These are phyloP conservation scores for Annulohypoxylon maeteangense DNA, from an alignment of 495 filamentous ascomycete species.

Conservation along the genomic window DNA sequence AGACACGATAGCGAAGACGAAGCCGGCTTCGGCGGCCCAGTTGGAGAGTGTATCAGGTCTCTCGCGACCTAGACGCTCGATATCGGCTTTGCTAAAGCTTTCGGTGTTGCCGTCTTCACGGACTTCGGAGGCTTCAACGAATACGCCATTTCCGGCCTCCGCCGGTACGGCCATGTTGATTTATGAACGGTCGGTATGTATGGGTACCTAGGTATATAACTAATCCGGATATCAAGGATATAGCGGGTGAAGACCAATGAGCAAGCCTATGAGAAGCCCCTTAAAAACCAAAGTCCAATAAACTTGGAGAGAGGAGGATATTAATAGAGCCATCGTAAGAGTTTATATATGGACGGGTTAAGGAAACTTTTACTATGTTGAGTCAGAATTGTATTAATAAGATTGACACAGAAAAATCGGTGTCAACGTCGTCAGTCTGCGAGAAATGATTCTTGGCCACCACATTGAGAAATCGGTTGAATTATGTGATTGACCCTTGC, in stretches of 20 bases:
- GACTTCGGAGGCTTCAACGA: slow-evolving; percentile 5
- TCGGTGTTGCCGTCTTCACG: slow-evolving; percentile 28
- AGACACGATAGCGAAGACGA: slow-evolving; percentile 76
- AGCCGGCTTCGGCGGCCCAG: slow-evolving; percentile 71
- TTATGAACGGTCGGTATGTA: no score
- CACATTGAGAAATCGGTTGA: slow-evolving; percentile 23
- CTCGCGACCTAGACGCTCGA: slow-evolving; percentile 77
- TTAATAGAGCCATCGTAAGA: neutral
- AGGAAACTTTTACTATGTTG: neutral
- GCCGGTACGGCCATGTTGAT: slow-evolving; percentile 26
- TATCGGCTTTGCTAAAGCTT: slow-evolving; percentile 41
- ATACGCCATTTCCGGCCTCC: slow-evolving; percentile 12
- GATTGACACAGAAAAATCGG: neutral
- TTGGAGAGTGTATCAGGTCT: slow-evolving; percentile 73
- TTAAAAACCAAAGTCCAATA: neutral
- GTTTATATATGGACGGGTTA: slow-evolving; percentile 14
- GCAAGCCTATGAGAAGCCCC: neutral
- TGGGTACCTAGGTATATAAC: no score
- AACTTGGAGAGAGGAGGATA: neutral
- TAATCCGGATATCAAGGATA: neutral
- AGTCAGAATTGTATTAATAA: slow-evolving; percentile 11
- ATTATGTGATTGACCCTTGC: slow-evolving; percentile 25
- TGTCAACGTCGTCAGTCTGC: slow-evolving; percentile 27
- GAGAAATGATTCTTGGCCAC: slow-evolving; percentile 35
- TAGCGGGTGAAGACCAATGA: neutral